Evolutionary conservation across 495 filamentous ascomycete genomes (phyloP).

Genomic region (Chaetomidium leptoderma): DNA sequence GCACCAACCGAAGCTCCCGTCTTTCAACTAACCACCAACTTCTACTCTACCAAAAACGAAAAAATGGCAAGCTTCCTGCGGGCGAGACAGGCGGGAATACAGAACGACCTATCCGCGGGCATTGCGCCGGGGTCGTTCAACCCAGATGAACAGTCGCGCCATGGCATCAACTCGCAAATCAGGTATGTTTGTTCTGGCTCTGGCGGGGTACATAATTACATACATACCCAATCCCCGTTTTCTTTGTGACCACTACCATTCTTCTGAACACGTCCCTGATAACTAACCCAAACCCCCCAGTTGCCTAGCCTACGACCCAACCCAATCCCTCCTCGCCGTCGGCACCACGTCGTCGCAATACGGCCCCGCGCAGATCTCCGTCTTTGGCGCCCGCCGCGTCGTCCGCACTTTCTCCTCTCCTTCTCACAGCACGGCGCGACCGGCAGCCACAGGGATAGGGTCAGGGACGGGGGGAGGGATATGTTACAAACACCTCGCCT

Average conservation of each 20-base stretch:
- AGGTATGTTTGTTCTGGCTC: constrained; percentile 37
- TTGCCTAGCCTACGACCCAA: constrained; percentile 80
- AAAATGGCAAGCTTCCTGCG: constrained; percentile 81
- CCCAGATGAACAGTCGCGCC: constrained; percentile 78
- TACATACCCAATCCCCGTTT: neutral
- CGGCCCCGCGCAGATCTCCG: constrained; percentile 76
- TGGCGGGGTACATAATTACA: too few relatives aligned
- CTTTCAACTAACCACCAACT: constrained; percentile 1
- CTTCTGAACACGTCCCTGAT: neutral
- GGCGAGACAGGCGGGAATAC: constrained; percentile 88
- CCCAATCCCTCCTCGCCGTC: constrained; percentile 90
- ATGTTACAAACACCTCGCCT: constrained; percentile 37
- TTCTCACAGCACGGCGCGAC: too few relatives aligned
- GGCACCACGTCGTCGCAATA: constrained; percentile 79
- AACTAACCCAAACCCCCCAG: constrained; percentile 34
- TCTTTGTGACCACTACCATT: neutral
- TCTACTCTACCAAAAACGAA: neutral
- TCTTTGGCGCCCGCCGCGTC: constrained; percentile 83
- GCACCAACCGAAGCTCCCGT: constrained; percentile 5
- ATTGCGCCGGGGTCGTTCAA: constrained; percentile 69
- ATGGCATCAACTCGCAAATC: constrained; percentile 84
- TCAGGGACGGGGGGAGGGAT: too few relatives aligned
- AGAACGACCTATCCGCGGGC: constrained; percentile 80
- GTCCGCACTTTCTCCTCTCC: constrained; percentile 53
- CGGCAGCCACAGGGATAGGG: too few relatives aligned